These are phyloP conservation scores for Calonectria henricotiae DNA, from an alignment of 2,329 filamentous ascomycete species.

Conservation along the genomic window DNA sequence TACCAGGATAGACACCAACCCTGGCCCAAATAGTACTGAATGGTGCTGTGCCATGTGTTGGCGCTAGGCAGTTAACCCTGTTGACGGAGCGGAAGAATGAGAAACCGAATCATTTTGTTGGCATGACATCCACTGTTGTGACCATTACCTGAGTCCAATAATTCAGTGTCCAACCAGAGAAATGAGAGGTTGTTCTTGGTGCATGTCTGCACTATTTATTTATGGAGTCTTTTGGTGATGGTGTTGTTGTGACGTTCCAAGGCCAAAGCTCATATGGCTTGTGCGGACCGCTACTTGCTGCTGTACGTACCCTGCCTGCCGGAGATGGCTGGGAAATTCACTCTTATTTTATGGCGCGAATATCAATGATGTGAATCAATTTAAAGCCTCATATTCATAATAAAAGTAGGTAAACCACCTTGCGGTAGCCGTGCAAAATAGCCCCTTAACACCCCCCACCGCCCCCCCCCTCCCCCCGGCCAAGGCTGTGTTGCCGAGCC, in stretches of 20 bases:
- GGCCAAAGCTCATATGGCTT: neutral
- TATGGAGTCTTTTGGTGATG: slow-evolving; percentile 5
- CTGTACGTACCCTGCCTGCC: neutral
- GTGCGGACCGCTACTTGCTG: neutral
- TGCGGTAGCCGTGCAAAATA: neutral
- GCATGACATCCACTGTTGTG: neutral
- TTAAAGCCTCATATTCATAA: neutral
- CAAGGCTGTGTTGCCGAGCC: neutral
- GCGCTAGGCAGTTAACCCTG: neutral
- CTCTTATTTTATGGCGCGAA: neutral
- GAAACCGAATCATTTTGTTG: slow-evolving; percentile 15
- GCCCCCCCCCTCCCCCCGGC: neutral
- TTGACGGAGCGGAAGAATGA: slow-evolving; percentile 15
- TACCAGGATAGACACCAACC: slow-evolving; percentile 17
- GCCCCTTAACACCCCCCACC: too few relatives aligned
- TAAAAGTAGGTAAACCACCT: neutral
- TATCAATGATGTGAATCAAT: neutral
- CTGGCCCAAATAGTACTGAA: slow-evolving; percentile 2
- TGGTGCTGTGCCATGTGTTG: slow-evolving; percentile 1
- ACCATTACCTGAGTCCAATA: neutral
- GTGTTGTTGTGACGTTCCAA: neutral
- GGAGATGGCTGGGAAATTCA: neutral
- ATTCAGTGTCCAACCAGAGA: slow-evolving; percentile 1
- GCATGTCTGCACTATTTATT: slow-evolving; percentile 9
- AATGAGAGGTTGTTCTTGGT: neutral